Evolutionary conservation across 2,329 filamentous ascomycete species (phyloP).

Genomic region (Aspergillus pseudoterreus): DNA sequence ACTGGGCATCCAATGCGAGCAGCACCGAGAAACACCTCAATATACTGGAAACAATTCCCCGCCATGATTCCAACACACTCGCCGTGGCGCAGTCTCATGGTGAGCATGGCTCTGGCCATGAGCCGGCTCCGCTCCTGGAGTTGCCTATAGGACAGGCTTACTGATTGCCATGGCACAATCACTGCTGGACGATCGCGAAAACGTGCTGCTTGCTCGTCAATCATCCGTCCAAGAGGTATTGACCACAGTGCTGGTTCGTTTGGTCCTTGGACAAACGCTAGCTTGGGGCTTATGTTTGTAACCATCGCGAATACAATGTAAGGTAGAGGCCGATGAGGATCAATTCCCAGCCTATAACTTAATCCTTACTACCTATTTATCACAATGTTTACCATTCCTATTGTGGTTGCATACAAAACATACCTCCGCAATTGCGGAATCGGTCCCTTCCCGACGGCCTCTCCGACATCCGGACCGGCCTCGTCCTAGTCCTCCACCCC

Average conservation of each 20-base stretch:
- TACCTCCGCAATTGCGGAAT: no score
- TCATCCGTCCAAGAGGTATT: conserved; percentile 16
- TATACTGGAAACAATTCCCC: conserved; percentile 48
- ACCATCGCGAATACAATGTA: not conserved
- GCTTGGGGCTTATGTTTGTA: not conserved
- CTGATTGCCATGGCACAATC: conserved; percentile 19
- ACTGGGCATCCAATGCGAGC: conserved; percentile 30
- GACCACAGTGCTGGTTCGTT: conserved; percentile 17
- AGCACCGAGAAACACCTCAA: conserved; percentile 57
- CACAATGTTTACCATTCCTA: not conserved
- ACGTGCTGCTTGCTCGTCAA: conserved; percentile 17
- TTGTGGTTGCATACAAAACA: not conserved
- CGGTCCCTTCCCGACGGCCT: no score
- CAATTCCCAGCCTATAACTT: no score
- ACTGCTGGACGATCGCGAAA: conserved; percentile 9
- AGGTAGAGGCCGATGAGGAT: not conserved
- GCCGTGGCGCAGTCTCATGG: conserved; percentile 61
- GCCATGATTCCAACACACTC: conserved; percentile 70
- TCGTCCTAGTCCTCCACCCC: no score
- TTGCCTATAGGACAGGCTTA: conserved; percentile 18
- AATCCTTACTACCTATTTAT: no score
- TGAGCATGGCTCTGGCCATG: conserved; percentile 50
- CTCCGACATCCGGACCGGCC: not conserved
- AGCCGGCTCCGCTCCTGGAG: conserved; percentile 8
- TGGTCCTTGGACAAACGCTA: conserved; percentile 11